A percentile compares a stretch with the other conserved stretches of the same genome.
Evolutionary conservation across 2,329 filamentous ascomycete genomes (phyloP).

Genomic region (Fusarium redolens): DNA sequence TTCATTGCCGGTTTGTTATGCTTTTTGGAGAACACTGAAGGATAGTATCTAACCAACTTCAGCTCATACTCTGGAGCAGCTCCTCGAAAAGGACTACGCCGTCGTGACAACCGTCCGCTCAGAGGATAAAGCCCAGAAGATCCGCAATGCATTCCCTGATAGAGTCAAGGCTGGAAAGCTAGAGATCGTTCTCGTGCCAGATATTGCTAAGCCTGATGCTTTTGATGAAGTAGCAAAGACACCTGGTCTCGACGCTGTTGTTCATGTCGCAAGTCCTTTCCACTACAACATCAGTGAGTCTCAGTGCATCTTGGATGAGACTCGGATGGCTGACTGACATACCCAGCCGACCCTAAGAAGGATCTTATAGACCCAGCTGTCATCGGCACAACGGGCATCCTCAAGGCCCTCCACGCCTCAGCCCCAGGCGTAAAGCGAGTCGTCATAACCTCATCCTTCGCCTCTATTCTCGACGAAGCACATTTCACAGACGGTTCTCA

Average conservation of each 20-base stretch:
- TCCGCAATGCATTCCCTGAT: constrained; percentile 58
- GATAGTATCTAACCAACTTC: not conserved
- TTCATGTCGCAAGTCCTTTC: constrained; percentile 72
- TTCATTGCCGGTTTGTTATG: constrained; percentile 50
- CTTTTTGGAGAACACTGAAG: not conserved
- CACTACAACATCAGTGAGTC: constrained; percentile 61
- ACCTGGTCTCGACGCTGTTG: constrained; percentile 64
- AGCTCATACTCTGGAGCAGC: constrained; percentile 67
- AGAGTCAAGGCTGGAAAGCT: constrained; percentile 58
- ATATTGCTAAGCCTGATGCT: constrained; percentile 78
- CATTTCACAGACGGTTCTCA: constrained; percentile 52
- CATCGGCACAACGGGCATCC: constrained; percentile 74
- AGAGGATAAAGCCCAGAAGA: constrained; percentile 63
- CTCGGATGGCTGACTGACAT: not conserved
- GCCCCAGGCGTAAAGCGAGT: constrained; percentile 75
- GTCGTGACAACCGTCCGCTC: constrained; percentile 68
- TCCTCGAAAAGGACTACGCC: constrained; percentile 61
- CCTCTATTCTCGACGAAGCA: constrained; percentile 59
- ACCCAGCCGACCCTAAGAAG: constrained; percentile 57
- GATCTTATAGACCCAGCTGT: constrained; percentile 70
- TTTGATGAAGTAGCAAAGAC: constrained; percentile 73
- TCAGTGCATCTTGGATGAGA: not conserved
- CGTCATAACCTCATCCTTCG: constrained; percentile 70
- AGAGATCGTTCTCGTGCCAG: constrained; percentile 72
- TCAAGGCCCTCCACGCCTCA: constrained; percentile 73